Evolutionary conservation across 495 filamentous ascomycete genomes (phyloP), one percentile per base, ranked within the genome.

Genomic region (Aspergillus steynii): DNA sequence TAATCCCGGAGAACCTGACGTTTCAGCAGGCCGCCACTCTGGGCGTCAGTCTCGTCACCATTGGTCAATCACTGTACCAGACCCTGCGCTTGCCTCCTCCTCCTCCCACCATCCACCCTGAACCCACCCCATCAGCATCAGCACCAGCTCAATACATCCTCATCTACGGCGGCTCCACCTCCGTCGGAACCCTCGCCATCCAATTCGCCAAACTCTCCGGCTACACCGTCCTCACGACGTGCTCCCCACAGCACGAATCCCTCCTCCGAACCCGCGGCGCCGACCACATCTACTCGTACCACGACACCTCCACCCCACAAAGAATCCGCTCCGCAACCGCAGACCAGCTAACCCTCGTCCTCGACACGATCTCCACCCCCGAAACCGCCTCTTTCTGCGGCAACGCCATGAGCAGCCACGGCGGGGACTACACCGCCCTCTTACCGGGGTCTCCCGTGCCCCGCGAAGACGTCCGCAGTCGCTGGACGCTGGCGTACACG

Each of bases 1-100:
- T 78, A 45, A 73, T 85, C 25, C 85, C 87, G 2, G 81, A 83
- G 3, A 70, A 81, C 57, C 60, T 83, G 20, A 78, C 64, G 60
- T 86, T 83, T 61, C 81, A 85, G 48, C 76, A 82, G 5, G 86
- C 83, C 1, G 77, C 84, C 4, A 82, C 83, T 6, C 71, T 87
- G 1, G 84, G 84, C 0, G 77, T 86, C 0, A 83, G 83, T 9
- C 77, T 85, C 37, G 67, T 62, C 20, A 87, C 78, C 2, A 65
- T 75, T 2, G 76, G 72, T 25, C 70, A 73, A 42, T 71, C 51
- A 7, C 63, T 80, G n/a, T 77, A 75, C 48, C 65, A 74, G 49
- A 68, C 51, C 12, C 61, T 80, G 42, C 64, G 68, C 31, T 58
- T 80, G 0, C 64, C 71, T 1, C 56, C 64, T 0, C 68, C 65